These are phyloP conservation scores for Cichorium intybus DNA, from an alignment of 140 eudicot genomes.

Conservation along the genomic window DNA sequence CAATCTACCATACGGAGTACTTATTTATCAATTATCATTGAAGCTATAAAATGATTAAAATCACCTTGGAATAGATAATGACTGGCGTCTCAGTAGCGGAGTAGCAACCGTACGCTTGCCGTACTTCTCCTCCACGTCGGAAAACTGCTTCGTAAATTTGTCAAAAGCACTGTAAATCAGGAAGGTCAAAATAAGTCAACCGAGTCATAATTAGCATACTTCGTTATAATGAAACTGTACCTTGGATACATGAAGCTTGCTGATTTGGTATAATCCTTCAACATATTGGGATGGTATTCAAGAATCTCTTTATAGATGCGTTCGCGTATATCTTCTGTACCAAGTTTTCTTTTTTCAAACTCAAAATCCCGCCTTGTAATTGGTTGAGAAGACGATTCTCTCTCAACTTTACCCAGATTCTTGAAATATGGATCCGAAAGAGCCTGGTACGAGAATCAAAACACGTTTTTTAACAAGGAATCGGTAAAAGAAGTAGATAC, in stretches of 20 bases:
- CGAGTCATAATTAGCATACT: background rate
- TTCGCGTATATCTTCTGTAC: background rate
- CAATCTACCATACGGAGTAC: background rate
- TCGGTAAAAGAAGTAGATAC: background rate
- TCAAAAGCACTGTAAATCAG: slow-evolving; percentile 60
- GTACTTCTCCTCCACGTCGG: slow-evolving; percentile 69
- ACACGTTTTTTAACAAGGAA: background rate
- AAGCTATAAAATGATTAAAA: background rate
- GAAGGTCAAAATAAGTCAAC: background rate
- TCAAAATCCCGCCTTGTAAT: background rate
- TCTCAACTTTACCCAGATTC: slow-evolving; percentile 1
- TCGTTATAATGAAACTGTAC: background rate
- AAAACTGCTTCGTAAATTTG: slow-evolving; percentile 75
- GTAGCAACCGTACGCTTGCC: slow-evolving; percentile 51
- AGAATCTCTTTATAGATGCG: slow-evolving; percentile 2
- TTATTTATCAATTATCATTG: background rate
- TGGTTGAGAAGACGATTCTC: background rate
- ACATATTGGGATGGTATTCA: slow-evolving; percentile 1
- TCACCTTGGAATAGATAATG: slow-evolving; percentile 75
- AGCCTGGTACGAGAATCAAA: background rate
- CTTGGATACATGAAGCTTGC: background rate
- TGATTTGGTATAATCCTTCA: background rate
- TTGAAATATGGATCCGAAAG: background rate
- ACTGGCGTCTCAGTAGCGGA: slow-evolving; percentile 59
- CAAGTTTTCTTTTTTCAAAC: background rate